These are phyloP conservation scores for Gracilaria caudata DNA, from an alignment of 23 red algal species.

Conservation along the genomic window DNA sequence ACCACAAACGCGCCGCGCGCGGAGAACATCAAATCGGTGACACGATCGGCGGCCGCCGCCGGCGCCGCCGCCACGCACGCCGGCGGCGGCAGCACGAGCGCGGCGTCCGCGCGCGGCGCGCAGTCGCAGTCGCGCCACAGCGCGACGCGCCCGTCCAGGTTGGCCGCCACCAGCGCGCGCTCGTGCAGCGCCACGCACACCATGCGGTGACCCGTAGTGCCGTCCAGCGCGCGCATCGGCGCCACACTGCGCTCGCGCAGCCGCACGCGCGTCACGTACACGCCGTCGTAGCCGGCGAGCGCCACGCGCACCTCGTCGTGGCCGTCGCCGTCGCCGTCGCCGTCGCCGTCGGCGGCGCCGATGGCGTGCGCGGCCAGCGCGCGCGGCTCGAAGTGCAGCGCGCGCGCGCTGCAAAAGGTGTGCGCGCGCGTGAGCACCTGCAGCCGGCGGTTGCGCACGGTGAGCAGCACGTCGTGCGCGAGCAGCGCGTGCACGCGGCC, in stretches of 20 bases:
- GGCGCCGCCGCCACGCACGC: not conserved
- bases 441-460: not conserved
- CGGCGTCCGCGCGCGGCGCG: not conserved
- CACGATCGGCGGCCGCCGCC: not conserved
- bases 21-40: not conserved
- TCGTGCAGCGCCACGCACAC: not conserved
- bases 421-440: not conserved
- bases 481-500: not conserved
- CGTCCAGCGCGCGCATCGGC: not conserved
- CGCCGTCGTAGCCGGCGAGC: constrained; percentile 16
- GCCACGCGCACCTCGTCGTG: not conserved
- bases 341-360: not conserved
- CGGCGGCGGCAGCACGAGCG: not conserved
- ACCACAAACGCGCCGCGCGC: not conserved
- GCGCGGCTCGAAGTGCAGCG: constrained; percentile 10
- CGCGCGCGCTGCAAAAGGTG: not conserved
- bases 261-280: not conserved
- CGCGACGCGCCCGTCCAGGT: constrained; percentile 18
- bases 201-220: not conserved
- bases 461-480: not conserved
- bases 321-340: not conserved
- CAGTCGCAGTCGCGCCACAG: not conserved
- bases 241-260: not conserved
- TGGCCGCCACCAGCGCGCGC: not conserved
- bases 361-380: not conserved